A percentile compares a stretch with the other conserved stretches of the same genome.
Evolutionary conservation across 1,284 basidiomycete genomes (phyloP).

Genomic region (Tetrapyrgos nigripes): DNA sequence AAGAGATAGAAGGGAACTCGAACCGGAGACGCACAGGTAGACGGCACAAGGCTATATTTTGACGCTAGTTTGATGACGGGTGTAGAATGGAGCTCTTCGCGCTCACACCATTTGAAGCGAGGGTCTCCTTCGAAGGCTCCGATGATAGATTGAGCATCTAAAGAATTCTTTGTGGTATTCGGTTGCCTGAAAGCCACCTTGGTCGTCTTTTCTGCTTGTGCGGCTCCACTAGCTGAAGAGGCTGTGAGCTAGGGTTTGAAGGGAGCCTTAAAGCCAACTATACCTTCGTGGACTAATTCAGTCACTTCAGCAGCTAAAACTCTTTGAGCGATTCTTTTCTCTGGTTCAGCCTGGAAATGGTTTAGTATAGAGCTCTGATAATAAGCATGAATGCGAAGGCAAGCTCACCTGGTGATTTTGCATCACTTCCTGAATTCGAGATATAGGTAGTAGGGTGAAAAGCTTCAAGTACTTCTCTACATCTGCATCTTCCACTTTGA

Average conservation of each 20-base stretch:
- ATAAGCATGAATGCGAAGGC: background rate
- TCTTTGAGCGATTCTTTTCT: constrained; percentile 76
- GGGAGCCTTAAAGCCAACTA: background rate
- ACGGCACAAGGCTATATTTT: constrained; percentile 55
- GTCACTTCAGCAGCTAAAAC: constrained; percentile 89
- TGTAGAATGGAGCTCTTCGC: constrained; percentile 50
- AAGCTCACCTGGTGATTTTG: constrained; percentile 61
- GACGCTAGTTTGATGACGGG: constrained; percentile 65
- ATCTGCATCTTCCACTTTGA: constrained; percentile 83
- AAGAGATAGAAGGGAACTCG: background rate
- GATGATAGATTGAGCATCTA: constrained; percentile 50
- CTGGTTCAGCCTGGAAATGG: constrained; percentile 47
- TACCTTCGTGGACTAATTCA: constrained; percentile 85
- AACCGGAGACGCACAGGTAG: constrained; percentile 52
- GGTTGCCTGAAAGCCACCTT: constrained; percentile 63
- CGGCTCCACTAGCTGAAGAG: constrained; percentile 40
- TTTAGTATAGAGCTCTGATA: background rate
- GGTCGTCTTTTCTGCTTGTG: constrained; percentile 65
- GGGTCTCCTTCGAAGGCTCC: constrained; percentile 66
- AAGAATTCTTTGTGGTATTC: constrained; percentile 47
- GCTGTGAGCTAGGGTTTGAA: background rate
- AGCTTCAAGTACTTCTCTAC: constrained; percentile 83
- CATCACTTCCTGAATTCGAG: constrained; percentile 66
- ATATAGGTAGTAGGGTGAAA: constrained; percentile 80
- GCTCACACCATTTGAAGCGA: constrained; percentile 54